phyloP scores from a whole-genome alignment of 306 rosid genomes.

The Prunus campanulata region DNA sequence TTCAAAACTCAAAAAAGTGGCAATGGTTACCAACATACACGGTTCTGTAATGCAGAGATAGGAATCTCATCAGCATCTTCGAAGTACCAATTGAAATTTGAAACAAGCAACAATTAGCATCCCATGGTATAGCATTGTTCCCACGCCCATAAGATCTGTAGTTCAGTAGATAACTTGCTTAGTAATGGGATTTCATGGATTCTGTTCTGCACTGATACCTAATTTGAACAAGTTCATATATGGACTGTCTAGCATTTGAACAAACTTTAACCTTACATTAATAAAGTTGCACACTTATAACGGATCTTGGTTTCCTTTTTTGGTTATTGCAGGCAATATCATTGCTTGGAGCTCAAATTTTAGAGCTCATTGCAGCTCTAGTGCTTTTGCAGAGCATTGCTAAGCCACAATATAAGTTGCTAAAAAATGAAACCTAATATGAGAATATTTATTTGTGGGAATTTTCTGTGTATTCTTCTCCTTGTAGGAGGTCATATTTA shows the following conservation, averaged over 20 bases:
- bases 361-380: conserved; percentile 57
- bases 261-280: not conserved
- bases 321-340: conserved; percentile 50
- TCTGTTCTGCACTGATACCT: not conserved
- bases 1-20: not conserved
- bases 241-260: not conserved
- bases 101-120: not conserved
- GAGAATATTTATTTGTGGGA: too few species aligned
- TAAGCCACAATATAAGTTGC: conserved; percentile 43
- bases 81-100: not conserved
- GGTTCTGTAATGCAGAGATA: not conserved
- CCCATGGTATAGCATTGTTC: not conserved
- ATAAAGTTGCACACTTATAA: not conserved
- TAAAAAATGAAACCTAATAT: too few species aligned
- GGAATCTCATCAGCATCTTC: not conserved
- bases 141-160: not conserved
- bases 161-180: not conserved
- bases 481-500: too few species aligned
- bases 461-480: too few species aligned
- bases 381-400: conserved; percentile 60
- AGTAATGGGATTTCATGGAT: not conserved
- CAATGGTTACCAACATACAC: not conserved
- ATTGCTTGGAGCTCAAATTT: conserved; percentile 54
- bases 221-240: not conserved
- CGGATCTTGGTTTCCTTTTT: not conserved